Evolutionary conservation across 2,329 filamentous ascomycete species (phyloP).

Genomic region (Claviceps digitariae): DNA sequence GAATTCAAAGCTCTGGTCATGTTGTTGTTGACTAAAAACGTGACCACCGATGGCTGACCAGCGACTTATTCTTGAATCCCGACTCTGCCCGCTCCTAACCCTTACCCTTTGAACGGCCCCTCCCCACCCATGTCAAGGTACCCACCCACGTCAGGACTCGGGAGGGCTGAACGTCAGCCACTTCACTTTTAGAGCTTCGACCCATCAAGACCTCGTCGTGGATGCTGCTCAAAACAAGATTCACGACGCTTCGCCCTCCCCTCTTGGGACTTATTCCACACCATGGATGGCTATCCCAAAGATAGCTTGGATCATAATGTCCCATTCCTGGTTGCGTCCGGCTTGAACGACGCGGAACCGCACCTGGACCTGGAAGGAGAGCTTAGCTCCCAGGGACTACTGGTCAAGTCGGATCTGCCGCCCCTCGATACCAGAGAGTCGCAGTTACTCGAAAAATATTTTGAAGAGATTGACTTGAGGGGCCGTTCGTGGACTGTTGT

Average conservation of each 20-base stretch:
- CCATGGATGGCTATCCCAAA: slow-evolving; percentile 67
- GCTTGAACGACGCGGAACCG: slow-evolving; percentile 38
- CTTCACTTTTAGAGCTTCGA: slow-evolving; percentile 8
- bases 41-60: no score
- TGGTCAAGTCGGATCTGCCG: slow-evolving; percentile 59
- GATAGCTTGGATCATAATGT: slow-evolving; percentile 80
- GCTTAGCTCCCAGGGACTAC: slow-evolving; percentile 43
- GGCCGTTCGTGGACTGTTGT: slow-evolving; percentile 53
- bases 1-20: no score
- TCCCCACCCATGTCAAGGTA: neutral
- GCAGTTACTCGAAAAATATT: slow-evolving; percentile 49
- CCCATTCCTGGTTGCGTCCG: slow-evolving; percentile 71
- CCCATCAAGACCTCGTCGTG: slow-evolving; percentile 1
- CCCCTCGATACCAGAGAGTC: slow-evolving; percentile 52
- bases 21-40: no score
- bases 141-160: neutral
- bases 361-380: slow-evolving; percentile 31
- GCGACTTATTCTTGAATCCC: neutral
- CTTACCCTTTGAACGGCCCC: neutral
- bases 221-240: slow-evolving; percentile 1
- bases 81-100: neutral
- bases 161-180: neutral
- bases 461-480: slow-evolving; percentile 51
- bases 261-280: slow-evolving; percentile 11
- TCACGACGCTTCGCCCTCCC: slow-evolving; percentile 6